Evolutionary conservation across 192 early-diverging fungal genomes (phyloP).

Genomic region (Gigaspora rosea): DNA sequence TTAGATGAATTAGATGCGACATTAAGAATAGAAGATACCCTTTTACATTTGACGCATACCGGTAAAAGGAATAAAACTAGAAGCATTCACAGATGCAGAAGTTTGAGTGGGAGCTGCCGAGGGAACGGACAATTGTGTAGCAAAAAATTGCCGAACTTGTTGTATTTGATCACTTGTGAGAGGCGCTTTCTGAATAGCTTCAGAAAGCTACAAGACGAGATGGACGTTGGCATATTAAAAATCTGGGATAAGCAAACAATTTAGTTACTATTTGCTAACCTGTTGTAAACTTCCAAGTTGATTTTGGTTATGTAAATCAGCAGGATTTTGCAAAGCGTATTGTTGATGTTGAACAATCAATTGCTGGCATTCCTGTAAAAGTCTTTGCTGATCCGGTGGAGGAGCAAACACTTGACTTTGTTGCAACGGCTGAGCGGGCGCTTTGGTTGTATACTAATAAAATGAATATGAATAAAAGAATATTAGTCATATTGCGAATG

Average conservation of each 20-base stretch:
- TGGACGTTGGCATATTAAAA: conserved; percentile 28
- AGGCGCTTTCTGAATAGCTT: conserved; percentile 47
- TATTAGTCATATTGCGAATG: too few relatives aligned
- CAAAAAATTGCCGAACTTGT: conserved; percentile 48
- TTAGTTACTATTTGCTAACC: conserved; percentile 14
- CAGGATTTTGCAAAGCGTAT: conserved; percentile 24
- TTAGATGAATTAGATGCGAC: neutral
- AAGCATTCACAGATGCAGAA: neutral
- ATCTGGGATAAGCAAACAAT: neutral
- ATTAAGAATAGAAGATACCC: neutral
- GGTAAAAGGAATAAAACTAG: conserved; percentile 5
- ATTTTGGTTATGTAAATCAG: conserved; percentile 28
- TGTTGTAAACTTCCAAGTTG: conserved; percentile 25
- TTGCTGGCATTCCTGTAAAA: conserved; percentile 24
- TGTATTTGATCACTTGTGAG: conserved; percentile 47
- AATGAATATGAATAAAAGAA: neutral
- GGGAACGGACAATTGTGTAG: conserved; percentile 37
- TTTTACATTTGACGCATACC: neutral
- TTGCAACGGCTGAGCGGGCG: neutral
- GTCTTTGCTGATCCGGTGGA: conserved; percentile 19
- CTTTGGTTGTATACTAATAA: conserved; percentile 6
- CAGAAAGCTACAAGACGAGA: conserved; percentile 41
- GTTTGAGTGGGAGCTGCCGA: conserved; percentile 17
- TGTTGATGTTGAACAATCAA: conserved; percentile 26
- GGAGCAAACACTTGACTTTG: conserved; percentile 29